These are phyloP conservation scores for Blechomonas ayalai DNA, from an alignment of 208 protist genomes.

Conservation along the genomic window DNA sequence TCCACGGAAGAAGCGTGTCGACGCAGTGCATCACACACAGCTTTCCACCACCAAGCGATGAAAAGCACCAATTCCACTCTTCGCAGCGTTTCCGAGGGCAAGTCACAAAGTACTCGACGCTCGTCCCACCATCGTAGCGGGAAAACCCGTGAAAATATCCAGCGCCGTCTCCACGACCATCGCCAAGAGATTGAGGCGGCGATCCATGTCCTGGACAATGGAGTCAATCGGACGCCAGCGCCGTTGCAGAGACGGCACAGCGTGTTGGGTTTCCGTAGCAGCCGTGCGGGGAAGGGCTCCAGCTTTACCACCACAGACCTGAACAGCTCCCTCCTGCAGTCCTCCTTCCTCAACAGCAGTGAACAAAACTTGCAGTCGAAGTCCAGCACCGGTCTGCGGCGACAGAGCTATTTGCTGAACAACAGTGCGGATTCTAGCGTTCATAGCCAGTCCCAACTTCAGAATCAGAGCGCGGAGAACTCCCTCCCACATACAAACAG, in stretches of 20 bases:
- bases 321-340: slow-evolving; percentile 60
- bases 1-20: not conserved
- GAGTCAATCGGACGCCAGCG: slow-evolving; percentile 77
- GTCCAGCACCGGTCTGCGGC: no score
- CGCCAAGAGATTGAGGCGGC: slow-evolving; percentile 34
- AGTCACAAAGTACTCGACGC: not conserved
- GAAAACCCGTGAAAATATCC: slow-evolving; percentile 31
- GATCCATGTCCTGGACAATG: slow-evolving; percentile 80
- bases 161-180: slow-evolving; percentile 31
- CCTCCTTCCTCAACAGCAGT: slow-evolving; percentile 42
- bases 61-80: not conserved
- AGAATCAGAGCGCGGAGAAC: no score
- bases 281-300: not conserved
- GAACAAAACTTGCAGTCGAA: no score
- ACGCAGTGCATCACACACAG: not conserved
- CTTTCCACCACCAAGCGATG: not conserved
- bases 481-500: no score
- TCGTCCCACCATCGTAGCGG: not conserved
- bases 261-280: slow-evolving; percentile 13
- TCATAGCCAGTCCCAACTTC: no score
- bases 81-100: not conserved
- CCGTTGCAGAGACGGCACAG: slow-evolving; percentile 40
- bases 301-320: slow-evolving; percentile 15
- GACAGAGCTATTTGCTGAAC: no score
- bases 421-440: no score